Base-by-base conservation (phyloP, 805 yeast genomes). In the Jamesozyma lodderae region DNA sequence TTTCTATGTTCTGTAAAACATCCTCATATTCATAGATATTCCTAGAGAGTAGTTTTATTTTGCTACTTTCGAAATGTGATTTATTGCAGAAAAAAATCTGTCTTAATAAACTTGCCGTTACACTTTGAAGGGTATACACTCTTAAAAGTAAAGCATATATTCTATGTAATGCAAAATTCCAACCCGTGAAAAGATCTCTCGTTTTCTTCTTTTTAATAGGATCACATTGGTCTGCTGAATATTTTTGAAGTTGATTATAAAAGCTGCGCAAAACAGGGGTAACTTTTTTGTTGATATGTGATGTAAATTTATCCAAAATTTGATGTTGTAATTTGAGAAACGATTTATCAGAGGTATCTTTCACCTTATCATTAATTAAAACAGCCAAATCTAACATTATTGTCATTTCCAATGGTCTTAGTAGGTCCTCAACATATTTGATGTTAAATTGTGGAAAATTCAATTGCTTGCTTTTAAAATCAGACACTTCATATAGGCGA, bases 161-260 rank as follows among this genome's bases (percentile, higher is more conserved):
- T 41, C 70, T 60, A 46, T 76, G 81, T 29, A 72, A 48, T 0
- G 73, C 28, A 19, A 37, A 41, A 15, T 39, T 33, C 10, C 20
- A 35, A 27, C 24, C 23, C 3, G 42, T 28, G 11, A 43, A 21
- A 15, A 26, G 13, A 18, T 39, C 38, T 27, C n/a, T 15, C 31
- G 13, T 19, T 6, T 15, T 15, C 15, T 14, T 30, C 20, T 16
- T 26, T 24, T 16, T 26, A 23, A 41, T 23, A 5, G 20, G 16
- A 2, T 22, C 3, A 18, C 5, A 47, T n/a, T 38, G n/a, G n/a
- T n/a, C 27, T 3, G 47, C 40, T 27, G 53, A 48, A 40, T 52
- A 62, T 17, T 43, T 48, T 25, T 45, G 38, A 11, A 65, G 38
- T 37, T 50, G 53, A 16, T 49, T 48, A 36, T 48, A 52, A 41